Percentiles rank a stretch among this genome's conserved stretches.
Conservation (phyloP, 345 rosid genomes). For the Pugionium dolabratum region DNA sequence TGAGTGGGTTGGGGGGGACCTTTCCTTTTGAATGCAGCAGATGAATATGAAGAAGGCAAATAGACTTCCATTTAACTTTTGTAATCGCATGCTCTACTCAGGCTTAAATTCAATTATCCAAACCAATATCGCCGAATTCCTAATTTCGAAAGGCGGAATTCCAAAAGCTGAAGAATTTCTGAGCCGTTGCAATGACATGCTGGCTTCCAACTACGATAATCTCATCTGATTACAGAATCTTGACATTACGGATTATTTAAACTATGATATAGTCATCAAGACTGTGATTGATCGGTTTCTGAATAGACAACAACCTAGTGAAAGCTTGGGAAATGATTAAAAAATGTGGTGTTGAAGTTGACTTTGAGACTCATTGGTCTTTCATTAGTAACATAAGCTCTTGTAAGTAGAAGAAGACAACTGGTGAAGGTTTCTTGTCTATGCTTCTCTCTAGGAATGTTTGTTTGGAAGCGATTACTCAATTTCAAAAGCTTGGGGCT, state of each 20-base stretch:
- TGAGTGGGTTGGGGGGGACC: background rate
- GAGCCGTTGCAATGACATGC: constrained; percentile 42
- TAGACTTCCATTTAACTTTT: too few relatives aligned
- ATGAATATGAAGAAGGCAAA: too few relatives aligned
- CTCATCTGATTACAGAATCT: constrained; percentile 50
- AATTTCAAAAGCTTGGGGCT: background rate
- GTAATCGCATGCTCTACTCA: too few relatives aligned
- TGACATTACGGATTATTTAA: constrained; percentile 47
- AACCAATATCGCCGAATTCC: constrained; percentile 50
- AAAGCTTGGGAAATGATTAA: constrained; percentile 66
- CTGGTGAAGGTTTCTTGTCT: constrained; percentile 59
- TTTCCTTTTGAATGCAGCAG: too few relatives aligned
- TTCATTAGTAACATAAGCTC: constrained; percentile 64
- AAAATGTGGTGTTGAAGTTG: constrained; percentile 67
- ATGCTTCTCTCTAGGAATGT: constrained; percentile 74
- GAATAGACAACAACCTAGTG: constrained; percentile 49
- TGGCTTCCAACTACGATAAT: constrained; percentile 46
- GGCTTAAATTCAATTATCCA: constrained; percentile 38
- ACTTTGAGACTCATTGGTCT: constrained; percentile 82
- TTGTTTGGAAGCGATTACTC: constrained; percentile 39
- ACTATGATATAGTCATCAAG: constrained; percentile 59
- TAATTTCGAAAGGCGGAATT: constrained; percentile 49
- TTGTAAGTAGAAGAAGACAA: constrained; percentile 39
- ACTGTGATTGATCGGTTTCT: constrained; percentile 52
- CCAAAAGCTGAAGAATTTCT: constrained; percentile 59